phyloP scores from a whole-genome alignment of 192 early-diverging fungal species.

The Haplosporangium gracile region DNA sequence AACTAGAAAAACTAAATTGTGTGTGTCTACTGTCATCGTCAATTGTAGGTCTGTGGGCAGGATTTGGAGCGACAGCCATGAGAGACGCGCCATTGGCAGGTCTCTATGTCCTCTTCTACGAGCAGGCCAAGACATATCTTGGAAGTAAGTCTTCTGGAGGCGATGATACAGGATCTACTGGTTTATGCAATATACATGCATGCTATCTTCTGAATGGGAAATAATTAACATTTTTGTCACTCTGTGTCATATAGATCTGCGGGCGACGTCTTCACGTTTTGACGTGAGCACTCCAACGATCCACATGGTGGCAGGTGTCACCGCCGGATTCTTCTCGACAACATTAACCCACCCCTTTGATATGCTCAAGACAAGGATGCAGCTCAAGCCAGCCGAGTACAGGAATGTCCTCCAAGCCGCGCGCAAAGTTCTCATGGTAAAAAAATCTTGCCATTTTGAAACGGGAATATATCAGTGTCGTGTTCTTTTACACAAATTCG shows the following conservation, averaged over 20 bases:
- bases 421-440: constrained; percentile 64
- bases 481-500: not conserved
- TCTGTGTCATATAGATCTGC: constrained; percentile 17
- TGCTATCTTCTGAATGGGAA: not conserved
- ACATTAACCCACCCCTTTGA: constrained; percentile 94
- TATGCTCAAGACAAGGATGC: constrained; percentile 93
- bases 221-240: not conserved
- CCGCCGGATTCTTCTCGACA: constrained; percentile 81
- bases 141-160: constrained; percentile 43
- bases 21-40: not conserved
- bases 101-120: constrained; percentile 91
- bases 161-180: not conserved
- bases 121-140: constrained; percentile 73
- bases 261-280: constrained; percentile 33
- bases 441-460: constrained; percentile 3
- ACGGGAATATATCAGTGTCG: not conserved
- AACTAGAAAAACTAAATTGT: not conserved
- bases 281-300: constrained; percentile 64
- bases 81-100: constrained; percentile 94
- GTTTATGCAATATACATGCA: not conserved
- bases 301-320: constrained; percentile 71
- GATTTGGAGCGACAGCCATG: constrained; percentile 88
- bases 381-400: constrained; percentile 85
- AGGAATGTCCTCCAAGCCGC: constrained; percentile 62
- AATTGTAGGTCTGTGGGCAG: constrained; percentile 81